A percentile compares a stretch with the other conserved stretches of the same genome.
phyloP scores from a whole-genome alignment of 2,329 filamentous ascomycete species.

The Alternaria novae-zelandiae region DNA sequence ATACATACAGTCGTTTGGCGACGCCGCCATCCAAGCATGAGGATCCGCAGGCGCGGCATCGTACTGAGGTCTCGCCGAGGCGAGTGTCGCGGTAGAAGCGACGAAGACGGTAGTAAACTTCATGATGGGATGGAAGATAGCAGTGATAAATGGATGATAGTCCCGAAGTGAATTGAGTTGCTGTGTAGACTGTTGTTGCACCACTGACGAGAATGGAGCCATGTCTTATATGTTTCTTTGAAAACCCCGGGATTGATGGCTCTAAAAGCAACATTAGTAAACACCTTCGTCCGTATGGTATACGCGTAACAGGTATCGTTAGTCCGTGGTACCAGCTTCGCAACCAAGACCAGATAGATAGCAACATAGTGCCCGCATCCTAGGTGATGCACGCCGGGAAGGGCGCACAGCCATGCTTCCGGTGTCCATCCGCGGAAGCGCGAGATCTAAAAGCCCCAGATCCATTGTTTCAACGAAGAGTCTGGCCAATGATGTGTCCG shows the following conservation, averaged over 20 bases:
- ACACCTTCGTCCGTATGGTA: not conserved
- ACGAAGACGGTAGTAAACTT: not conserved
- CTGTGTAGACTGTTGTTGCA: not conserved
- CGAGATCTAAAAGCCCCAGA: not conserved
- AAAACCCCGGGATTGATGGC: not conserved
- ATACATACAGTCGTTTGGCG: constrained; percentile 21
- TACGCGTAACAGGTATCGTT: not conserved
- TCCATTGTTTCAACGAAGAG: not conserved
- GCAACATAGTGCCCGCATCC: not conserved
- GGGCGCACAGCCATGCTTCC: not conserved
- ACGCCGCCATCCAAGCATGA: constrained; percentile 26
- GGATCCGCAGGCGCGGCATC: constrained; percentile 1
- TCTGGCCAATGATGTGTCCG: not conserved
- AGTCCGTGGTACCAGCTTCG: not conserved
- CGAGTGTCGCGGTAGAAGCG: constrained; percentile 5
- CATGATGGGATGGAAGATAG: not conserved
- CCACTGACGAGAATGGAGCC: not conserved
- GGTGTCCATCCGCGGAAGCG: not conserved
- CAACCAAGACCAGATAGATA: not conserved
- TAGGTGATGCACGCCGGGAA: not conserved
- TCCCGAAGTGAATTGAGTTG: not conserved
- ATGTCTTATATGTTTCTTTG: not conserved
- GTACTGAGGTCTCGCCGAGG: constrained; percentile 13
- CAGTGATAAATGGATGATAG: fast-evolving
- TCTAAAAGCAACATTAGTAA: not conserved